These are phyloP conservation scores for Fusarium miscanthi DNA, from an alignment of 2,329 filamentous ascomycete species.

Conservation along the genomic window DNA sequence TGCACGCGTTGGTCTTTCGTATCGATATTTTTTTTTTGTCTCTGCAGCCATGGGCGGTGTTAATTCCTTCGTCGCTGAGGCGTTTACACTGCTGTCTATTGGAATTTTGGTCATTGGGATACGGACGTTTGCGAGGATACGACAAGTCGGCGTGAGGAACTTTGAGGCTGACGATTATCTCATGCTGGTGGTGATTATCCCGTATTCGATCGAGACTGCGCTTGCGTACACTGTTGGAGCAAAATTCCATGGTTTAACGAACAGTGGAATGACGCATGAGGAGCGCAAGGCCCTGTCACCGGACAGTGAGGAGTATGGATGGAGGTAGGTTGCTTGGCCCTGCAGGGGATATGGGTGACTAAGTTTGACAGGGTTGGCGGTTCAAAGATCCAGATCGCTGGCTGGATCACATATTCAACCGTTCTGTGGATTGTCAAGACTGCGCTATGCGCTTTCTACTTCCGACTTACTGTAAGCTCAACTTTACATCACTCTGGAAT, in stretches of 20 bases:
- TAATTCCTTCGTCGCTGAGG: constrained; percentile 40
- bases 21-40: not conserved
- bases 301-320: constrained; percentile 53
- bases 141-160: constrained; percentile 50
- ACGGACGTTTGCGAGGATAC: constrained; percentile 60
- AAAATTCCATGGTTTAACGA: constrained; percentile 56
- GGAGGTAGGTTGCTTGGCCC: constrained; percentile 28
- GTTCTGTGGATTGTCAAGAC: constrained; percentile 64
- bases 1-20: not conserved
- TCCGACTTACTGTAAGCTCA: constrained; percentile 57
- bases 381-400: constrained; percentile 64
- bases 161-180: constrained; percentile 62
- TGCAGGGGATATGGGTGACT: not conserved
- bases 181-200: constrained; percentile 43
- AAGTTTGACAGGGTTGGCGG: constrained; percentile 56
- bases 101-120: constrained; percentile 61
- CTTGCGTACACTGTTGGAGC: constrained; percentile 54
- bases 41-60: not conserved
- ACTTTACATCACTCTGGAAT: fast-evolving
- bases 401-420: constrained; percentile 62
- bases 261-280: constrained; percentile 62
- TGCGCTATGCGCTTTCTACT: constrained; percentile 64
- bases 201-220: constrained; percentile 44
- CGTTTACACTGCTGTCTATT: constrained; percentile 59
- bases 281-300: constrained; percentile 56